Conservation (phyloP, 176 grass and related monocot species). For the Lolium rigidum region DNA sequence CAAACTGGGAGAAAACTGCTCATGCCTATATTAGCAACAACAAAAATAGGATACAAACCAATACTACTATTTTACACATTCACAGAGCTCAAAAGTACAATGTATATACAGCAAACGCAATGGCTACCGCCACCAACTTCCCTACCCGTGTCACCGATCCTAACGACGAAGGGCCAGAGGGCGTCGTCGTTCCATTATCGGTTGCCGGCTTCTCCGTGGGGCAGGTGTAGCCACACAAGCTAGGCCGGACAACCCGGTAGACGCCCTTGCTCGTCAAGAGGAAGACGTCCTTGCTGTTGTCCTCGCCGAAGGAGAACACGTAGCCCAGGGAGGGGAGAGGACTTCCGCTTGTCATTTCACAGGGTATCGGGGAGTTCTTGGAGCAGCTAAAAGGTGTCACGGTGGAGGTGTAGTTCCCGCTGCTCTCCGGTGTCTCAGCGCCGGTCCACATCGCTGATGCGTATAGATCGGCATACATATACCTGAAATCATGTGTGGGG, state of each 20-base stretch:
- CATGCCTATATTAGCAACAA: background rate
- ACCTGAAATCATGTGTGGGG: slow-evolving; percentile 53
- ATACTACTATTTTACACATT: background rate
- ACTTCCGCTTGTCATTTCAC: slow-evolving; percentile 36
- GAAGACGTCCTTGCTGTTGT: slow-evolving; percentile 76
- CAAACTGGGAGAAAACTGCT: background rate
- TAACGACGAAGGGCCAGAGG: slow-evolving; percentile 9
- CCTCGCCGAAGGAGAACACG: slow-evolving; percentile 81
- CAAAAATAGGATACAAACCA: too few relatives aligned
- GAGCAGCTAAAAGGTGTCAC: slow-evolving; percentile 47
- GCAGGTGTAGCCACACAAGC: slow-evolving; percentile 62
- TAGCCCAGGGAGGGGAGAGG: slow-evolving; percentile 57
- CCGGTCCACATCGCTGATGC: slow-evolving; percentile 65
- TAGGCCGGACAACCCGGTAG: slow-evolving; percentile 78
- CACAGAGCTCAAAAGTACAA: slow-evolving; percentile 34
- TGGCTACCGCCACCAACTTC: background rate
- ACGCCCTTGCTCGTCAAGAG: slow-evolving; percentile 74
- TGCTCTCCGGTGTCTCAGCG: slow-evolving; percentile 64
- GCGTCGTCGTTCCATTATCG: slow-evolving; percentile 2
- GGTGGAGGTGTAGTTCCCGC: slow-evolving; percentile 74
- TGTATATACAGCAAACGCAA: background rate
- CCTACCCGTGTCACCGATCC: background rate
- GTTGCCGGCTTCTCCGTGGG: slow-evolving; percentile 51
- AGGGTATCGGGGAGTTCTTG: slow-evolving; percentile 62
- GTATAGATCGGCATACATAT: slow-evolving; percentile 79